phyloP scores from a whole-genome alignment of 257 asterid genomes.

The Lavandula angustifolia region DNA sequence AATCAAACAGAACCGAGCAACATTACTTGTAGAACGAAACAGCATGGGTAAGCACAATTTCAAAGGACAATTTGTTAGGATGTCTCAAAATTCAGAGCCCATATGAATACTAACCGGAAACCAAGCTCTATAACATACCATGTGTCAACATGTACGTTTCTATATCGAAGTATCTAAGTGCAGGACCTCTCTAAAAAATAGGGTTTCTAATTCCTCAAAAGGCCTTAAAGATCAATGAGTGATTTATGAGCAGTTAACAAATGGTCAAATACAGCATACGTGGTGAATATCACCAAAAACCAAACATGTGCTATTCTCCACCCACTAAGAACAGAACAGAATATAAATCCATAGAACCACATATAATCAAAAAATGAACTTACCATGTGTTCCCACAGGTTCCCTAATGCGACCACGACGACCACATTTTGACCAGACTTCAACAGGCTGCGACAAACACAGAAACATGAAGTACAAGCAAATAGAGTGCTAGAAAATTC shows the following conservation, averaged over 20 bases:
- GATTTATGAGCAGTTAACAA: too few relatives aligned
- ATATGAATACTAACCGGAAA: background rate
- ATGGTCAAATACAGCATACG: too few relatives aligned
- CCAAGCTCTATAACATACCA: background rate
- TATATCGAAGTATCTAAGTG: too few relatives aligned
- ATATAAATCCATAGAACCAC: background rate
- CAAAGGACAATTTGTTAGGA: background rate
- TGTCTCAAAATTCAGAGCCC: background rate
- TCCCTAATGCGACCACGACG: conserved; percentile 96
- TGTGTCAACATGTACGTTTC: too few relatives aligned
- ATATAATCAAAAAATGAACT: conserved; percentile 16
- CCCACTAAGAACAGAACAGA: background rate
- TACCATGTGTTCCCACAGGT: conserved; percentile 99
- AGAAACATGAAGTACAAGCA: conserved; percentile 10
- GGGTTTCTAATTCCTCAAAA: too few relatives aligned
- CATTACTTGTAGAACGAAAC: background rate
- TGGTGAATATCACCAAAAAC: background rate
- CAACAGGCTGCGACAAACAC: conserved; percentile 75
- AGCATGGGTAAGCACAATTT: too few relatives aligned
- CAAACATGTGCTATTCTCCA: background rate
- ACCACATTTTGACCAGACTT: conserved; percentile 88
- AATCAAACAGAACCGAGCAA: background rate
- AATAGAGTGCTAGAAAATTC: background rate
- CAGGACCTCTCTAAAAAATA: too few relatives aligned
- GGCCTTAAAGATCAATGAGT: too few relatives aligned